phyloP scores from a whole-genome alignment of 2,329 filamentous ascomycete genomes.

The Apiospora koreana region DNA sequence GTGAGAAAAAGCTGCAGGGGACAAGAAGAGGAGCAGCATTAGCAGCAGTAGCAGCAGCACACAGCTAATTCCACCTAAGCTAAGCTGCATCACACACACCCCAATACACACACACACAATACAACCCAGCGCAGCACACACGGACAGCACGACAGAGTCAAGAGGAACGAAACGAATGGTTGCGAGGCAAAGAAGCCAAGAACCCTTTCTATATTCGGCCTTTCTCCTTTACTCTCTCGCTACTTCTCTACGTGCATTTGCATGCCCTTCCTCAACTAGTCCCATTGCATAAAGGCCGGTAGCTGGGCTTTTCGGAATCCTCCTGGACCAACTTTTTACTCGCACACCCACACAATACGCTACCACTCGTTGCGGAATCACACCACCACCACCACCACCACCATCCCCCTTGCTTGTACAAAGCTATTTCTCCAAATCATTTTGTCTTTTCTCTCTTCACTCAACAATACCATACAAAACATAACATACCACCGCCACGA shows the following conservation, averaged over 20 bases:
- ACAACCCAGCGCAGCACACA: not conserved
- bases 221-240: too few relatives aligned
- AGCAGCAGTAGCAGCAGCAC: too few relatives aligned
- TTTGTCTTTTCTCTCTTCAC: not conserved
- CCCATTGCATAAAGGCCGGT: not conserved
- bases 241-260: not conserved
- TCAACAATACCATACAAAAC: not conserved
- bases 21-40: not conserved
- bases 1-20: conserved; percentile 1
- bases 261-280: not conserved
- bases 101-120: not conserved
- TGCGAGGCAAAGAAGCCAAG: not conserved
- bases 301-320: not conserved
- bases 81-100: not conserved
- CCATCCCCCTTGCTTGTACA: not conserved
- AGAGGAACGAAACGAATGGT: not conserved
- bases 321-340: not conserved
- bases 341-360: not conserved
- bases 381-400: not conserved
- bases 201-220: not conserved
- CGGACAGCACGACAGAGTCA: not conserved
- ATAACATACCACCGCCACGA: not conserved
- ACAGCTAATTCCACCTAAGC: not conserved
- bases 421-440: not conserved
- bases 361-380: not conserved